Evolutionary conservation across 1,139 yeast genomes (phyloP).

Genomic region (Geotrichum candidum): DNA sequence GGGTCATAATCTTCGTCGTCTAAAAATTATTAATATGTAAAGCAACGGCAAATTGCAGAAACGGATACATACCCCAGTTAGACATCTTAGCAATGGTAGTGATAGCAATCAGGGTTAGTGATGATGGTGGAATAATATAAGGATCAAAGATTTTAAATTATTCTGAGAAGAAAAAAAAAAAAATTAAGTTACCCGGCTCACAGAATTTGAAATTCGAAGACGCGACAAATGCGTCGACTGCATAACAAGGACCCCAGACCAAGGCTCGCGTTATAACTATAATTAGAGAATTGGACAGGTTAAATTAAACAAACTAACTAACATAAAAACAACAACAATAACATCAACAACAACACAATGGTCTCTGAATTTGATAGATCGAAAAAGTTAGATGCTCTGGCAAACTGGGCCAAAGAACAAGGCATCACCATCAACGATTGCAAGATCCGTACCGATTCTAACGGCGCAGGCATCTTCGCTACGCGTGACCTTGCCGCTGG

Average conservation of each 20-base stretch:
- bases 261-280: background rate
- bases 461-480: constrained; percentile 15
- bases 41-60: background rate
- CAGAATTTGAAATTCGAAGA: background rate
- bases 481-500: constrained; percentile 1
- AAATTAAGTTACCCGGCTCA: background rate
- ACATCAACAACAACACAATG: background rate
- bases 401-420: constrained; percentile 8
- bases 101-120: background rate
- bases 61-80: constrained; percentile 25
- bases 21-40: constrained; percentile 14
- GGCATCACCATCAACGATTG: constrained; percentile 5
- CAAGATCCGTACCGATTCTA: background rate
- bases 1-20: constrained; percentile 77
- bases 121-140: background rate
- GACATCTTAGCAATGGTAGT: constrained; percentile 21
- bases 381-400: constrained; percentile 1
- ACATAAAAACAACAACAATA: background rate
- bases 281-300: background rate
- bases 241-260: background rate
- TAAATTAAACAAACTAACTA: background rate
- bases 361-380: constrained; percentile 1
- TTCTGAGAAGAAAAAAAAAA: background rate
- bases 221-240: background rate
- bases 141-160: background rate